These are phyloP conservation scores for Clavispora fructus DNA, from an alignment of 805 yeast species.

Conservation along the genomic window DNA sequence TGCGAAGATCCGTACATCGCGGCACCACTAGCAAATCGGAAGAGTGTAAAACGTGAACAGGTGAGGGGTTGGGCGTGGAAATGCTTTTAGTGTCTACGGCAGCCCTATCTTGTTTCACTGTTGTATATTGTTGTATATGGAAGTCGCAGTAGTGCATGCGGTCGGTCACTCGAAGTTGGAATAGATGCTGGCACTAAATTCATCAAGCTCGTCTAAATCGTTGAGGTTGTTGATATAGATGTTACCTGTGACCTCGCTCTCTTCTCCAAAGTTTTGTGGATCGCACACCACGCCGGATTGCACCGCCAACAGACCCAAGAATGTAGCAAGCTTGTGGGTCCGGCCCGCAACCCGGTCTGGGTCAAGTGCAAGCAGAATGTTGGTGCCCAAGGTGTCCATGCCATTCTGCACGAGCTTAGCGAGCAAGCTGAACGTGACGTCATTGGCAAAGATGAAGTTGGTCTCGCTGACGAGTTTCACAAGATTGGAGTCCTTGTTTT, in stretches of 20 bases:
- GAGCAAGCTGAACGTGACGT: constrained; percentile 25
- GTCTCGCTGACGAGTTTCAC: constrained; percentile 43
- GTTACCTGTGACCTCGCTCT: constrained; percentile 32
- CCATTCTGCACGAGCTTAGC: constrained; percentile 28
- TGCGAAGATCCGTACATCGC: neutral
- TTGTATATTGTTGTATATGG: neutral
- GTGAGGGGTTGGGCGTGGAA: too few species aligned
- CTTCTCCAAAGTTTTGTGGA: constrained; percentile 30
- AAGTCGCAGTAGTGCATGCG: neutral
- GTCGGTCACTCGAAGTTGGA: constrained; percentile 55
- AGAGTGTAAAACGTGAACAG: too few species aligned
- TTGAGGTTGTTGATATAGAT: constrained; percentile 32
- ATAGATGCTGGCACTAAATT: constrained; percentile 84
- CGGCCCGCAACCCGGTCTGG: constrained; percentile 14
- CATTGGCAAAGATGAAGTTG: constrained; percentile 33
- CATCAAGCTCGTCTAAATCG: constrained; percentile 62
- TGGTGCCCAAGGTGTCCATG: constrained; percentile 30
- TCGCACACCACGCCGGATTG: constrained; percentile 53
- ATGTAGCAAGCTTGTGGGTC: constrained; percentile 48
- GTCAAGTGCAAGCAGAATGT: constrained; percentile 25
- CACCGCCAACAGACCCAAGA: constrained; percentile 62
- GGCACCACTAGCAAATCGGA: too few species aligned
- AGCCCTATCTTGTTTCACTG: neutral
- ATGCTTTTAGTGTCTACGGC: too few species aligned
- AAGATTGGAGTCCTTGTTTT: constrained; percentile 31